Evolutionary conservation across 345 rosid genomes (phyloP), one percentile per base, ranked within the genome.

Genomic region (Euphorbia tirucalli): DNA sequence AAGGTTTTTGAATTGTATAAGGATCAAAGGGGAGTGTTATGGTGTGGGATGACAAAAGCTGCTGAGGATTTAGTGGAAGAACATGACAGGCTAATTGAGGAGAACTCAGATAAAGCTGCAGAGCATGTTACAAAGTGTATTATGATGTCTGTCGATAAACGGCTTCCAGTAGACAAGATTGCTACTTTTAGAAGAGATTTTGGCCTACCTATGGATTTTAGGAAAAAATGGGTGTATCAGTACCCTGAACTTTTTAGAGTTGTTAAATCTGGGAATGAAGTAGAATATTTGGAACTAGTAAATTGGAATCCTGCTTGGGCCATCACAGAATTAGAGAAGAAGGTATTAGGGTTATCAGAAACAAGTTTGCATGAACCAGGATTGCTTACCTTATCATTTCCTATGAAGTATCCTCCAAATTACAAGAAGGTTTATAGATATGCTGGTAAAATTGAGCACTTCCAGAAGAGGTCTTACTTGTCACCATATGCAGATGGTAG

Each of bases 221-320:
- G 91, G 80, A 71, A 46, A n/a, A 71, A 77, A 16, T 93, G 96
- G 97, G 93, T 88, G 46, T 62, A 88, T 52, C 76, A 77, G 61
- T 91, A 85, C 81, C 94, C 97, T 18, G 67, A 93, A 31, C 85
- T 79, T 21, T 93, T 91, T 44, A 83, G 68, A 69, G 88, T 88
- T 70, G 90, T 85, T 28, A 81, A 76, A 43, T 63, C 60, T 46
- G 75, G 50, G 1, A 89, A 88, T 59, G 93, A 73, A 65, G 62
- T 27, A 9, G 97, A 87, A 69, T 78, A 74, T 80, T 86, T 91
- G 74, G 93, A 91, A 75, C 94, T 93, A 55, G 86, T 87, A 31
- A 66, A 84, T 27, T 91, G 98, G 97, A 84, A 89, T 73, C 92
- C 91, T 75, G 77, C 83, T 78, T 91, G 96, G 96, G 89, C 96